phyloP scores from a whole-genome alignment of 1,139 yeast species.

The Debaryomyces udenii region DNA sequence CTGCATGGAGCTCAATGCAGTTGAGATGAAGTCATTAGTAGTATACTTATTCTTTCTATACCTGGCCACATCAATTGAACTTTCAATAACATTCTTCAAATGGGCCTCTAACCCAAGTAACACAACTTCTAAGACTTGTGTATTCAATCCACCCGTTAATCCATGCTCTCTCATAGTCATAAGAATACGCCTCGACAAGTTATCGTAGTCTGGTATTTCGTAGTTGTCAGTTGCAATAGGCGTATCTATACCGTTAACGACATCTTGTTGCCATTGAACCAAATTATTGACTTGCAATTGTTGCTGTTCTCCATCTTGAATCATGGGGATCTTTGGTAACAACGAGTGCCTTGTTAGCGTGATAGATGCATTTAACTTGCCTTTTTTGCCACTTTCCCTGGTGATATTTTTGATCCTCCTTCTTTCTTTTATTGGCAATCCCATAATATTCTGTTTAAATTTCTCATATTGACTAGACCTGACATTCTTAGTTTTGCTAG shows the following conservation, averaged over 20 bases:
- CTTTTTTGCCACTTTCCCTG: constrained; percentile 77
- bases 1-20: constrained; percentile 18
- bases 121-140: constrained; percentile 75
- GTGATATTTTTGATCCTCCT: constrained; percentile 82
- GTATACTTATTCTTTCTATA: constrained; percentile 59
- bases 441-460: constrained; percentile 83
- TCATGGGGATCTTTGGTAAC: constrained; percentile 87
- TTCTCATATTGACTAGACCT: constrained; percentile 73
- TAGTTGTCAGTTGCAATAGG: constrained; percentile 78
- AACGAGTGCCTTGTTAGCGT: constrained; percentile 82
- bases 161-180: constrained; percentile 94
- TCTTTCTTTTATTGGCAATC: constrained; percentile 82
- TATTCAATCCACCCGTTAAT: constrained; percentile 75
- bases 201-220: constrained; percentile 82
- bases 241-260: constrained; percentile 83
- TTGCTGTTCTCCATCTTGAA: constrained; percentile 58
- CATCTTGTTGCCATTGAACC: constrained; percentile 91
- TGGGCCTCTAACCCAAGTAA: constrained; percentile 79
- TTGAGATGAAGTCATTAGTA: constrained; percentile 37
- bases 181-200: constrained; percentile 66
- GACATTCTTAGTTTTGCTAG: constrained; percentile 47
- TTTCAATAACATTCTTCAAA: constrained; percentile 72
- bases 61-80: constrained; percentile 71
- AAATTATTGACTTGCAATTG: constrained; percentile 58
- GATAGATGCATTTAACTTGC: constrained; percentile 74